A percentile compares a stretch with the other conserved stretches of the same genome.
These are phyloP conservation scores for Sinapis alba DNA, from an alignment of 441 rosid genomes.

Conservation along the genomic window DNA sequence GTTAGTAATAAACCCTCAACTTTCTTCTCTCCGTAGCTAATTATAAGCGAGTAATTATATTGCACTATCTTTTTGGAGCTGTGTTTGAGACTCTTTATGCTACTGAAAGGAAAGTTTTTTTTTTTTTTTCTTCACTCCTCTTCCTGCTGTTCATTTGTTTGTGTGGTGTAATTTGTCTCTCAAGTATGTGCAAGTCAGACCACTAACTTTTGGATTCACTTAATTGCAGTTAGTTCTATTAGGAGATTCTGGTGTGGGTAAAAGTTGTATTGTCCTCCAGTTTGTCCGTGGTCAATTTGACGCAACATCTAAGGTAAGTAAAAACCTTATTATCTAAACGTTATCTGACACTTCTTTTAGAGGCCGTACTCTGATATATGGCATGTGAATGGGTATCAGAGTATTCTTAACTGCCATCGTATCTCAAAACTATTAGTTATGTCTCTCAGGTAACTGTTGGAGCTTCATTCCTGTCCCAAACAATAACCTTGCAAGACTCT, in stretches of 20 bases:
- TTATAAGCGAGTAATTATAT: neutral
- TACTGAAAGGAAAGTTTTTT: neutral
- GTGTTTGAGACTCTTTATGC: neutral
- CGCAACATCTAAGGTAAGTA: constrained; percentile 85
- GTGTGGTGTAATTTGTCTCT: constrained; percentile 5
- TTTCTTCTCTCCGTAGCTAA: neutral
- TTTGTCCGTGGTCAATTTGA: constrained; percentile 99
- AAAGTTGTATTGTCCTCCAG: constrained; percentile 96
- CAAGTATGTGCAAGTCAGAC: neutral
- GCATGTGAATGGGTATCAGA: constrained; percentile 7
- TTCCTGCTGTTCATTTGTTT: neutral
- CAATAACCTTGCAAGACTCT: constrained; percentile 96
- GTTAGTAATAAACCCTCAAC: neutral
- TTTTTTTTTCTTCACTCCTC: neutral
- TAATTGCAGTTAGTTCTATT: constrained; percentile 73
- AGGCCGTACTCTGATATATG: constrained; percentile 3
- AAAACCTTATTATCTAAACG: neutral
- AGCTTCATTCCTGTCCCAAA: constrained; percentile 97
- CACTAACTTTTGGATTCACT: constrained; percentile 30
- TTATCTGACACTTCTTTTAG: neutral
- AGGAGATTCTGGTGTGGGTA: constrained; percentile 99
- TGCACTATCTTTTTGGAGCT: neutral
- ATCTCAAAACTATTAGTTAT: constrained; percentile 14
- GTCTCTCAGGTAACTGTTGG: constrained; percentile 89
- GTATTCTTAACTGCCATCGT: neutral